Evolutionary conservation across 345 rosid genomes (phyloP).

Genomic region (Pugionium cornutum): DNA sequence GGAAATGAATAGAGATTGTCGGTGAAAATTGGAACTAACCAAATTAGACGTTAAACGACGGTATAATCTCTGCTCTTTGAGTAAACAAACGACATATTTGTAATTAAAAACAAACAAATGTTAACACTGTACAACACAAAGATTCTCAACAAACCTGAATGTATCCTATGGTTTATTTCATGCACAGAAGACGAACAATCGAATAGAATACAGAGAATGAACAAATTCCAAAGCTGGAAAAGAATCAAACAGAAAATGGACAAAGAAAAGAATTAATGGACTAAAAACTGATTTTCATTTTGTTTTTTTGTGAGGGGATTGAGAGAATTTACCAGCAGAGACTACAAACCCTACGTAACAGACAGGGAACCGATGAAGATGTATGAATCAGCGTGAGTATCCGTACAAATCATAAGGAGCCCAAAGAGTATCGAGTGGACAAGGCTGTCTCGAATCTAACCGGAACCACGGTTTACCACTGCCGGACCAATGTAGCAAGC

Average conservation of each 20-base stretch:
- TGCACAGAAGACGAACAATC: slow-evolving; percentile 40
- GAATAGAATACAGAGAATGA: slow-evolving; percentile 36
- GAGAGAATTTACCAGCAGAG: slow-evolving; percentile 37
- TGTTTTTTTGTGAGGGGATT: neutral
- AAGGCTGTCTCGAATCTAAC: slow-evolving; percentile 73
- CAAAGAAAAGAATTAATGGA: slow-evolving; percentile 24
- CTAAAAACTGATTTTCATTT: neutral
- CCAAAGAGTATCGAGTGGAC: slow-evolving; percentile 89
- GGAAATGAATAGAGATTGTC: too few relatives aligned
- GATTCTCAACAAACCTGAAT: slow-evolving; percentile 32
- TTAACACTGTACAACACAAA: neutral
- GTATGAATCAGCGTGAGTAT: slow-evolving; percentile 40
- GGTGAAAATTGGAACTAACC: too few relatives aligned
- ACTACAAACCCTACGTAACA: slow-evolving; percentile 5
- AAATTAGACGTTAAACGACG: too few relatives aligned
- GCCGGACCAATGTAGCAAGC: slow-evolving; percentile 97
- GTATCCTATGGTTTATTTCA: slow-evolving; percentile 12
- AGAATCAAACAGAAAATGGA: neutral
- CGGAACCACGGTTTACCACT: slow-evolving; percentile 97
- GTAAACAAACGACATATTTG: too few relatives aligned
- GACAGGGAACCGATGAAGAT: neutral
- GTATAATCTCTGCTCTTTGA: too few relatives aligned
- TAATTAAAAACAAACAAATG: too few relatives aligned
- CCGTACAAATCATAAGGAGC: slow-evolving; percentile 82
- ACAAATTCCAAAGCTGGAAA: slow-evolving; percentile 26